These are phyloP conservation scores for Solanum boliviense DNA, from an alignment of 257 asterid species.

Conservation along the genomic window DNA sequence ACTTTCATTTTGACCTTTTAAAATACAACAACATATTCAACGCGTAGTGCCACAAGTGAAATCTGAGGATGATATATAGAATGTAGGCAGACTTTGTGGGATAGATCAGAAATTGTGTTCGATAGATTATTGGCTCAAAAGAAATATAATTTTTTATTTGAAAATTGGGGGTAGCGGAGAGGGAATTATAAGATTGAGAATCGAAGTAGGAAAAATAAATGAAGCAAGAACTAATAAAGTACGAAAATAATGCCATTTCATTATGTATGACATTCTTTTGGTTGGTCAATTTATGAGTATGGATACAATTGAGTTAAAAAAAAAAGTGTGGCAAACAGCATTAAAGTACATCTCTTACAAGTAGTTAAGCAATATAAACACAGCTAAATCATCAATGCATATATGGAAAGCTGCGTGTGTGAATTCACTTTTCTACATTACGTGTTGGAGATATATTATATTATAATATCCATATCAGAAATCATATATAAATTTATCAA, in stretches of 20 bases:
- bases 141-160: no score
- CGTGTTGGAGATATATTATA: neutral
- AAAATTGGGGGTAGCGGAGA: no score
- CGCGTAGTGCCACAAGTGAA: neutral
- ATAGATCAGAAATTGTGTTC: no score
- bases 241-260: neutral
- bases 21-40: neutral
- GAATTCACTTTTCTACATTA: neutral
- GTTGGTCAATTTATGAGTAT: neutral
- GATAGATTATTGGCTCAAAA: neutral
- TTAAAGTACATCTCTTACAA: neutral
- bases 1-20: neutral
- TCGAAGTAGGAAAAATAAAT: no score
- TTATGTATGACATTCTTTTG: neutral
- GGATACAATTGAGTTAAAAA: neutral
- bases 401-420: neutral
- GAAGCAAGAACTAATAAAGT: neutral
- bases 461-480: neutral
- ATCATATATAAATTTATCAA: neutral
- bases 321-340: neutral
- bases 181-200: rapidly evolving
- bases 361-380: neutral
- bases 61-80: neutral
- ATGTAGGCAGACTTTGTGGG: no score
- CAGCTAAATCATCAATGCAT: neutral